Percentiles rank a stretch among this genome's conserved stretches.
Conservation (phyloP, 2,329 filamentous ascomycete species). For the Beauveria pseudobassiana region DNA sequence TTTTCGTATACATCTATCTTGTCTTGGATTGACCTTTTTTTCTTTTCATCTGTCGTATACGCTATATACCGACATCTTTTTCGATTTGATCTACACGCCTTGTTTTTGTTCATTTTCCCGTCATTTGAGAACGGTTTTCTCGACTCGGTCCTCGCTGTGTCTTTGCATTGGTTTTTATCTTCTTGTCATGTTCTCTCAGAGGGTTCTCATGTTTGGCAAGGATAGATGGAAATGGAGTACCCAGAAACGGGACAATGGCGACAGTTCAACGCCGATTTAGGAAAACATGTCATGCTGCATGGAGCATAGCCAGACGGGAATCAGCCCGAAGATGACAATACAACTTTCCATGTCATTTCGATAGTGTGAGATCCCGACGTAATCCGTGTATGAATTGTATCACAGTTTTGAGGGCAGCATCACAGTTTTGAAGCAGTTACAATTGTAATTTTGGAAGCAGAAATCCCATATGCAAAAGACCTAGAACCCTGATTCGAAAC, state of each 20-base stretch:
- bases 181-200: too few species aligned
- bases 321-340: not conserved
- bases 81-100: too few species aligned
- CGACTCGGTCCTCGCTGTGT: too few species aligned
- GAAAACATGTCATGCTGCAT: not conserved
- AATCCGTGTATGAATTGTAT: too few species aligned
- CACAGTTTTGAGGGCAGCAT: too few species aligned
- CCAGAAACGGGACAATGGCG: not conserved
- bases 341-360: not conserved
- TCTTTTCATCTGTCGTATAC: not conserved
- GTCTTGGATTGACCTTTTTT: not conserved
- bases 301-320: not conserved
- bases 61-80: too few species aligned
- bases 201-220: too few species aligned
- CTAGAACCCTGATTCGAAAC: not conserved
- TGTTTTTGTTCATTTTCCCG: too few species aligned
- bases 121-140: too few species aligned
- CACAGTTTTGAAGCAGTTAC: too few species aligned
- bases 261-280: not conserved
- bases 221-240: not conserved
- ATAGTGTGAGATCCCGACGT: too few species aligned
- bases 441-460: not conserved
- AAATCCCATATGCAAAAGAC: not conserved
- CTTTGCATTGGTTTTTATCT: not conserved
- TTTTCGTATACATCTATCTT: not conserved